Conservation (phyloP, 208 protist species). For the Trypanosoma congolense region DNA sequence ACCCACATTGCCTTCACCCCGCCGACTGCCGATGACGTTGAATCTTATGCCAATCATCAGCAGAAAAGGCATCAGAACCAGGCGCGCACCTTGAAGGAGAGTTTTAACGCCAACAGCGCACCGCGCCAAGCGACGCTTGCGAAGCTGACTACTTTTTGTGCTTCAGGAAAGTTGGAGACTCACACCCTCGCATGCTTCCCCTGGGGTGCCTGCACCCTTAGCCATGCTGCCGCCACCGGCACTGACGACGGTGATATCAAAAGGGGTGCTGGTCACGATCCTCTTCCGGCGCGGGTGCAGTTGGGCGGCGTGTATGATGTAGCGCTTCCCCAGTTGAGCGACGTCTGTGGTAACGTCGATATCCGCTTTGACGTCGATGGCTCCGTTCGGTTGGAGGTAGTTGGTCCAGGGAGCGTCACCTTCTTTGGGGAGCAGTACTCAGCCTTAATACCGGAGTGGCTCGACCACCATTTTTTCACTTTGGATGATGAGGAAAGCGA, state of each 20-base stretch:
- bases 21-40: conserved; percentile 36
- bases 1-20: conserved; percentile 77
- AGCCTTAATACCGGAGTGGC: conserved; percentile 52
- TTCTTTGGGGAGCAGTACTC: conserved; percentile 72
- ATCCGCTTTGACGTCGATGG: conserved; percentile 75
- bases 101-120: not conserved
- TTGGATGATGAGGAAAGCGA: conserved; percentile 34
- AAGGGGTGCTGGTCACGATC: not conserved
- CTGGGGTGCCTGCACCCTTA: not conserved
- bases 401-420: conserved; percentile 62
- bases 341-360: conserved; percentile 46
- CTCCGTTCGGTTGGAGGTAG: conserved; percentile 53
- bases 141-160: conserved; percentile 39
- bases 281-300: conserved; percentile 28
- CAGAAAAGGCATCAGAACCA: conserved; percentile 4
- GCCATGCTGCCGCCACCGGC: not conserved
- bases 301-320: conserved; percentile 13
- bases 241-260: not conserved
- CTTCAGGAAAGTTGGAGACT: conserved; percentile 32
- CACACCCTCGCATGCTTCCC: conserved; percentile 46
- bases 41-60: conserved; percentile 25
- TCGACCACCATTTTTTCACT: conserved; percentile 41
- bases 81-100: not conserved
- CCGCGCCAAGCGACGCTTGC: conserved; percentile 34
- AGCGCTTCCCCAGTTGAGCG: conserved; percentile 26